Conservation (phyloP, 2,329 filamentous ascomycete species). For the Colletotrichum tabaci region DNA sequence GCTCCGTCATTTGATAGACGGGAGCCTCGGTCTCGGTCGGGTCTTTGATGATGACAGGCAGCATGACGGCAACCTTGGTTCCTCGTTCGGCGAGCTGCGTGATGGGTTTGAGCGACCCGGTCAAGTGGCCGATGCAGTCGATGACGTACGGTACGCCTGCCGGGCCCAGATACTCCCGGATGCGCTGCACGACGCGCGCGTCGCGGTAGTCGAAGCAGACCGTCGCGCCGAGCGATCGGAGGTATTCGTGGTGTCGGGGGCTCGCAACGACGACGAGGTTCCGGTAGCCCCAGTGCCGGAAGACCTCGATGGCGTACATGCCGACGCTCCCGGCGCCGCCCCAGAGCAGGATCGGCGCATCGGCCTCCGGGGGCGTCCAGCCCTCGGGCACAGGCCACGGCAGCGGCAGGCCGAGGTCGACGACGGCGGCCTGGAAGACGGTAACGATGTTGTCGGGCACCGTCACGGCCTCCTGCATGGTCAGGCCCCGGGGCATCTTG, state of each 20-base stretch:
- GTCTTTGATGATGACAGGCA: slow-evolving; percentile 72
- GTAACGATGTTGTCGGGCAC: slow-evolving; percentile 72
- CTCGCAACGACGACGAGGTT: slow-evolving; percentile 66
- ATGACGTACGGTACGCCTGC: slow-evolving; percentile 61
- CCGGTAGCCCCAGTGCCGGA: slow-evolving; percentile 66
- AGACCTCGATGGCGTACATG: slow-evolving; percentile 64
- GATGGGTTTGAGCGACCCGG: slow-evolving; percentile 63
- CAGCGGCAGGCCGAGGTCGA: slow-evolving; percentile 66
- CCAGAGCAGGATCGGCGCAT: slow-evolving; percentile 64
- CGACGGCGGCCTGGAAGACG: slow-evolving; percentile 67
- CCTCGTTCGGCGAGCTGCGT: slow-evolving; percentile 64
- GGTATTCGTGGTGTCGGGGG: slow-evolving; percentile 59
- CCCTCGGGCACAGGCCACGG: slow-evolving; percentile 69
- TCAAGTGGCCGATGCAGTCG: slow-evolving; percentile 69
- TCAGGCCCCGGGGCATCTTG: slow-evolving; percentile 59
- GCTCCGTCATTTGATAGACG: slow-evolving; percentile 68
- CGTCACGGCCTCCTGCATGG: slow-evolving; percentile 64
- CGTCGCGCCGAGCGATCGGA: slow-evolving; percentile 61
- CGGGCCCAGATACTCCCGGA: slow-evolving; percentile 48
- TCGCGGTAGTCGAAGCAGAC: slow-evolving; percentile 64
- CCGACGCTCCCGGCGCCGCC: slow-evolving; percentile 68
- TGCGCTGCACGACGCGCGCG: slow-evolving; percentile 52
- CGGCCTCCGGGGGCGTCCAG: slow-evolving; percentile 54
- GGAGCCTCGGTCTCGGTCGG: slow-evolving; percentile 63
- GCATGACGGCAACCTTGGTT: slow-evolving; percentile 69